phyloP scores from a whole-genome alignment of 108 stramenopile species.

The Nannochloropsis salina region DNA sequence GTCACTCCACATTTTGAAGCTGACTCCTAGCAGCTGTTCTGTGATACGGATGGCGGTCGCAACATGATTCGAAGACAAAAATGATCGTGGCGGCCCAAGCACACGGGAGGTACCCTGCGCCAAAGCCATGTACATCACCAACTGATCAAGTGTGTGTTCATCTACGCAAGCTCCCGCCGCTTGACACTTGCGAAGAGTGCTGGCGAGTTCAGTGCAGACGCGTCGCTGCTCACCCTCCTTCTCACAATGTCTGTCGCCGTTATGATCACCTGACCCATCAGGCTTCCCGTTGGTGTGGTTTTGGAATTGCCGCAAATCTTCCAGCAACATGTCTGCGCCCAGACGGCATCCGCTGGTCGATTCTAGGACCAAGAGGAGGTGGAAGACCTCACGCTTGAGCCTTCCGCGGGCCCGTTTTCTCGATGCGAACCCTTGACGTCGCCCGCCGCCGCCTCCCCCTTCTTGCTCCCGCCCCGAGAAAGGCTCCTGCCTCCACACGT shows the following conservation, averaged over 20 bases:
- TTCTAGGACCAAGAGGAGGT: background rate
- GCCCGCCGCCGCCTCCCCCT: background rate
- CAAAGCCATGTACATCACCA: conserved; percentile 20
- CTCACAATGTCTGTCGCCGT: background rate
- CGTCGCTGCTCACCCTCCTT: background rate
- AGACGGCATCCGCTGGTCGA: background rate
- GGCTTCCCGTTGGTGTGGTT: background rate
- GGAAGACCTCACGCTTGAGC: background rate
- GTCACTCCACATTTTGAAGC: background rate
- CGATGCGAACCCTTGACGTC: background rate
- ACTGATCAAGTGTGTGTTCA: conserved; percentile 21
- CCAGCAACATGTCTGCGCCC: background rate
- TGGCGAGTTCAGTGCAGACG: background rate
- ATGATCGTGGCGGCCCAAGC: background rate
- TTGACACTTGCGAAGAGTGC: background rate
- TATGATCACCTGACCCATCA: no score
- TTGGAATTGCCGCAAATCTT: background rate
- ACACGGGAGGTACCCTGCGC: conserved; percentile 12
- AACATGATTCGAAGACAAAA: background rate
- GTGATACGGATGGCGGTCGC: background rate
- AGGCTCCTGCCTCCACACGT: background rate
- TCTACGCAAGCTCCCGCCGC: conserved; percentile 22
- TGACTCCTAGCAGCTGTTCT: background rate
- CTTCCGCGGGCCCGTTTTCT: background rate
- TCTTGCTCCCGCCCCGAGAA: background rate